A percentile compares a stretch with the other conserved stretches of the same genome.
Evolutionary conservation across 305 asterid species (phyloP).

Genomic region (Fraxinus sp.): DNA sequence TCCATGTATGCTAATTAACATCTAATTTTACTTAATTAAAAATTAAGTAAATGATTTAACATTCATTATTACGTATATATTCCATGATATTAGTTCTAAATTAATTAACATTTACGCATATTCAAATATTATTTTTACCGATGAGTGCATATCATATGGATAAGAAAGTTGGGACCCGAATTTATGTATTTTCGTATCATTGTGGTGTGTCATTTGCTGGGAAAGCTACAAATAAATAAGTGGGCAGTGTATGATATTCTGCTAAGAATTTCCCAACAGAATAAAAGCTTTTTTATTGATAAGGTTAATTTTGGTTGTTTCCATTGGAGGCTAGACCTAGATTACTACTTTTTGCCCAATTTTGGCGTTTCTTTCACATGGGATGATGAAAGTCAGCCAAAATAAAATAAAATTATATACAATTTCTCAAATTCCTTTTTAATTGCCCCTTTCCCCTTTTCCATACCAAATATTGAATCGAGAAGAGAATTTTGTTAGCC

Average conservation of each 20-base stretch:
- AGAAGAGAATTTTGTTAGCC: background rate
- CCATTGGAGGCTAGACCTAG: slow-evolving; percentile 5
- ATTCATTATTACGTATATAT: no score
- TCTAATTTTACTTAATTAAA: no score
- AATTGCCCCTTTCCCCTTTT: background rate
- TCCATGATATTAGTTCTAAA: no score
- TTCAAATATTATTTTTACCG: no score
- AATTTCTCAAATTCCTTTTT: background rate
- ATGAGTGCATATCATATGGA: background rate
- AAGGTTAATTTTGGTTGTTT: slow-evolving; percentile 6
- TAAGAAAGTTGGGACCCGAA: slow-evolving; percentile 2
- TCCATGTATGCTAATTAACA: background rate
- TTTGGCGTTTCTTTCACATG: slow-evolving; percentile 8
- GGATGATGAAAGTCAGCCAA: background rate
- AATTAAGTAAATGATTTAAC: background rate
- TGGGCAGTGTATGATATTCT: slow-evolving; percentile 6
- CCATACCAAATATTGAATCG: background rate
- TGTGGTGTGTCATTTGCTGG: slow-evolving; percentile 15
- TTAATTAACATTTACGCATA: background rate
- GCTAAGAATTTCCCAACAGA: background rate
- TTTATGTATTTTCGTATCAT: slow-evolving; percentile 8
- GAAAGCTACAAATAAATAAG: slow-evolving; percentile 22
- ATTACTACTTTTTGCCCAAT: background rate
- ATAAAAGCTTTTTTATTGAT: background rate
- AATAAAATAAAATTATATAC: background rate